Evolutionary conservation across 1,284 basidiomycete genomes (phyloP).

Genomic region (Pseudozyma pruni): DNA sequence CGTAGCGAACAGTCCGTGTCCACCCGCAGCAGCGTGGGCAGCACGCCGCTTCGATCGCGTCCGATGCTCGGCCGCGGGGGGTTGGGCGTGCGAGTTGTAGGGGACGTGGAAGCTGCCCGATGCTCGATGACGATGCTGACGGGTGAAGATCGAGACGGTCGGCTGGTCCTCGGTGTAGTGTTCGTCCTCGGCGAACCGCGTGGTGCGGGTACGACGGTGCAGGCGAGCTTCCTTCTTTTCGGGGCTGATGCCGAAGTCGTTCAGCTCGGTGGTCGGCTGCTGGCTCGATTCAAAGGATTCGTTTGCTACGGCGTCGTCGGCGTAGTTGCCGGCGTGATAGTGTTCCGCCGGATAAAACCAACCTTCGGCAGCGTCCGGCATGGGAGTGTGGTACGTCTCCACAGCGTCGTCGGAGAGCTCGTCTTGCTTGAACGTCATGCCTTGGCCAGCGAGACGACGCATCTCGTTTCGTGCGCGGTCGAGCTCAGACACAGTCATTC

Average conservation of each 20-base stretch:
- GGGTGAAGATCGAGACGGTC: constrained; percentile 39
- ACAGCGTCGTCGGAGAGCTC: constrained; percentile 7
- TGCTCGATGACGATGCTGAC: constrained; percentile 19
- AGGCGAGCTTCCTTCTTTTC: constrained; percentile 22
- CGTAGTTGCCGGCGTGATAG: constrained; percentile 5
- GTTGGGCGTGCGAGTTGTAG: constrained; percentile 11
- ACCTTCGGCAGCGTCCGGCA: constrained; percentile 21
- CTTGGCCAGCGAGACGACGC: constrained; percentile 36
- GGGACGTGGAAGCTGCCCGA: constrained; percentile 26
- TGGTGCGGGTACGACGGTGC: constrained; percentile 38
- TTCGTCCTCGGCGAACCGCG: constrained; percentile 35
- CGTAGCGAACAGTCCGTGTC: constrained; percentile 16
- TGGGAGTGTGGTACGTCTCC: constrained; percentile 33
- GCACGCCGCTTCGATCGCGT: constrained; percentile 16
- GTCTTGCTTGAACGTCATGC: constrained; percentile 13
- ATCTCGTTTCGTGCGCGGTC: constrained; percentile 33
- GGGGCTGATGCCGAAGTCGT: constrained; percentile 43
- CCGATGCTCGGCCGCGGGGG: constrained; percentile 2
- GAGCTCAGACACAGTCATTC: constrained; percentile 28
- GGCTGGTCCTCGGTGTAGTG: constrained; percentile 5
- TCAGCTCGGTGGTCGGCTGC: constrained; percentile 14
- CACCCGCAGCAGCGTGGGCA: neutral
- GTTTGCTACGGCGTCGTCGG: neutral
- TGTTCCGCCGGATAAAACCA: constrained; percentile 12
- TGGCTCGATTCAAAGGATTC: neutral